These are phyloP conservation scores for Evansstolkia leycettana DNA, from an alignment of 495 filamentous ascomycete genomes.

Conservation along the genomic window DNA sequence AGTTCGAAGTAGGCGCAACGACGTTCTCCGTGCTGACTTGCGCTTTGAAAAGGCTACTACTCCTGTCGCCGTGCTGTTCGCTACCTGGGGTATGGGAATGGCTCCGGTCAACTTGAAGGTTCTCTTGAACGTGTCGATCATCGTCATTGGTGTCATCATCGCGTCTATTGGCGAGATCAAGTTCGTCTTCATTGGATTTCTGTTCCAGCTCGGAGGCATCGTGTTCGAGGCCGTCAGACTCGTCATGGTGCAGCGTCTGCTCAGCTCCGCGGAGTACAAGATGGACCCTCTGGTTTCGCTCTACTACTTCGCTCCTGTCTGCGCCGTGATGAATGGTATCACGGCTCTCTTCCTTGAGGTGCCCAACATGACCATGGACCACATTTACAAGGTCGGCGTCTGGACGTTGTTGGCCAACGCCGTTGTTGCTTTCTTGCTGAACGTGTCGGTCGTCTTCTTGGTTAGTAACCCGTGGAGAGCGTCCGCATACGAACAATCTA, in stretches of 20 bases:
- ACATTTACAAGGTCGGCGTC: slow-evolving; percentile 65
- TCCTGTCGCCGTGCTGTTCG: slow-evolving; percentile 77
- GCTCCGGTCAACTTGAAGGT: slow-evolving; percentile 65
- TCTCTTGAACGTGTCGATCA: slow-evolving; percentile 74
- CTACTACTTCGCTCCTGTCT: slow-evolving; percentile 93
- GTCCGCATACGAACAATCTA: no score
- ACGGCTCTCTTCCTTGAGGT: slow-evolving; percentile 72
- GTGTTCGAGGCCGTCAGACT: slow-evolving; percentile 83
- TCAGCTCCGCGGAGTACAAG: slow-evolving; percentile 86
- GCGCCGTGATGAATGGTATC: slow-evolving; percentile 75
- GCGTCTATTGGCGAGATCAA: slow-evolving; percentile 88
- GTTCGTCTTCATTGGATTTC: slow-evolving; percentile 76
- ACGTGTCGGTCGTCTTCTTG: slow-evolving; percentile 89
- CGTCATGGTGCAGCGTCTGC: slow-evolving; percentile 80
- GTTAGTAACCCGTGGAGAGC: slow-evolving; percentile 34
- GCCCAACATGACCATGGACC: slow-evolving; percentile 53
- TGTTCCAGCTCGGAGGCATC: slow-evolving; percentile 77
- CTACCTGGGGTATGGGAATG: slow-evolving; percentile 72
- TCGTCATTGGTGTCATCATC: slow-evolving; percentile 82
- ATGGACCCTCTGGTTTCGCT: slow-evolving; percentile 95
- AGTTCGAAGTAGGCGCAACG: not conserved
- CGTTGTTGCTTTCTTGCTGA: slow-evolving; percentile 71
- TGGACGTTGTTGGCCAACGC: slow-evolving; percentile 70
- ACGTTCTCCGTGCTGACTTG: no score
- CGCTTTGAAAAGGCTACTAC: slow-evolving; percentile 57